Percentiles rank a stretch among this genome's conserved stretches.
Conservation (phyloP, 306 rosid genomes). For the Vigna nakashimae region DNA sequence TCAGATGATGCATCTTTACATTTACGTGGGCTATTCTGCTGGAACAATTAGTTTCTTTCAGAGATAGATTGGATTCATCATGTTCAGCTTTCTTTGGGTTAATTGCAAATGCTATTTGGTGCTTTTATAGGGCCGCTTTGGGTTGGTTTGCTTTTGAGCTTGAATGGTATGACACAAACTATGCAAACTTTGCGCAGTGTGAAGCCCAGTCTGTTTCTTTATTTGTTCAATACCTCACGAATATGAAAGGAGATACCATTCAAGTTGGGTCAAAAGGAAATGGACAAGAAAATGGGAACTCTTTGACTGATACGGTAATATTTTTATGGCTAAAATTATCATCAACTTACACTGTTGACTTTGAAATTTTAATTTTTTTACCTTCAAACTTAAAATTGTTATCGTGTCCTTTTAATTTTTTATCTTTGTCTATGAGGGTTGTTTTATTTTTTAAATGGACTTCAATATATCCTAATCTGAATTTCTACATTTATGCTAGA, state of each 20-base stretch:
- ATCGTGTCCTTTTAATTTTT: neutral
- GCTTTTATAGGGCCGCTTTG: conserved; percentile 76
- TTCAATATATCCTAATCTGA: conserved; percentile 34
- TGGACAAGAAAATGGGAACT: conserved; percentile 78
- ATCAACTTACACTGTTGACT: conserved; percentile 25
- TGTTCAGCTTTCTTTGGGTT: conserved; percentile 39
- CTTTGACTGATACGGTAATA: conserved; percentile 70
- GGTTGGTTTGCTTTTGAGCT: conserved; percentile 94
- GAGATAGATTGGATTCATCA: conserved; percentile 22
- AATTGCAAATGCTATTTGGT: conserved; percentile 48
- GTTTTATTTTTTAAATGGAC: conserved; percentile 26
- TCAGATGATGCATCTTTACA: conserved; percentile 24
- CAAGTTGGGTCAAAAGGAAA: conserved; percentile 72
- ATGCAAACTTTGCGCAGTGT: conserved; percentile 80
- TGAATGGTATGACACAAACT: conserved; percentile 85
- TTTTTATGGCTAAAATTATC: conserved; percentile 36
- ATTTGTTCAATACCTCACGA: conserved; percentile 83
- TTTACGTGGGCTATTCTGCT: conserved; percentile 35
- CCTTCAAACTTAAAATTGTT: conserved; percentile 25
- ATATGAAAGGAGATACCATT: conserved; percentile 66
- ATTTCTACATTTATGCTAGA: conserved; percentile 57
- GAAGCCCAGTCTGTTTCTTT: conserved; percentile 94
- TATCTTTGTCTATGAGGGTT: conserved; percentile 5
- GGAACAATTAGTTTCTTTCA: conserved; percentile 34
- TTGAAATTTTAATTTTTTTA: conserved; percentile 30